Base-by-base conservation (phyloP, 2,329 filamentous ascomycete species). In the Hymenoscyphus scutula region DNA sequence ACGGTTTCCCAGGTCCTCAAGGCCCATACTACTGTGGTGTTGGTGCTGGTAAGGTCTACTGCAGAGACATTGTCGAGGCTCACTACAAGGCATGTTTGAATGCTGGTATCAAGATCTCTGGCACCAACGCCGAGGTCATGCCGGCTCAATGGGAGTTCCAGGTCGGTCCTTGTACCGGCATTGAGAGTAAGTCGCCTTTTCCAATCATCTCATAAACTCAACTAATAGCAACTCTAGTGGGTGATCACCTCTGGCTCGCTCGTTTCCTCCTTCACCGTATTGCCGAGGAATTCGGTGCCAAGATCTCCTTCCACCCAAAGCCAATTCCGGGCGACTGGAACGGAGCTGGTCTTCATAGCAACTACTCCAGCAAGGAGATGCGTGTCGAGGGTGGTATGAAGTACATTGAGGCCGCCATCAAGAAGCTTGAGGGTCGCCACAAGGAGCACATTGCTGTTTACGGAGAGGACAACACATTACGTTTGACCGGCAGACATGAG, bases 121-220 rank as follows among this genome's bases (percentile, higher is more conserved):
- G 95, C 75, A 98, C 95, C 82, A 99, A 99, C 79, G 95, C 95
- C 69, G 95, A 99, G 85, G 95, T 99, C 75, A 96, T 97, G 91
- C 90, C 92, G 68, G 92, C 90, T 65, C 94, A 97, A 80, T 98
- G 94, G 94, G 94, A 98, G 79, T 97, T 91, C 87, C 94, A 97
- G 77, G 91, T 97, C 73, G 94, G 94, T 62, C 94, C 94, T 68
- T 96, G 91, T 80, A 78, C 82, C 60, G 94, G 92, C 68, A 97
- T 97, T 73, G 82, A 88, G 76, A 90, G 89, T 91, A 78, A 80
- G 86, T 66, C 48, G 56, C 53, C 41, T 45, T 41, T 58, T 30
- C 55, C 48, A 32, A 32, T 56, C 58, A 19, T 17, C 34, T 58
- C 10, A n/a, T 11, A 59, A 59, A 23, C 54, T 56, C 53, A 23